Evolutionary conservation across 345 rosid genomes (phyloP).

Genomic region (Gossypium longicalyx): DNA sequence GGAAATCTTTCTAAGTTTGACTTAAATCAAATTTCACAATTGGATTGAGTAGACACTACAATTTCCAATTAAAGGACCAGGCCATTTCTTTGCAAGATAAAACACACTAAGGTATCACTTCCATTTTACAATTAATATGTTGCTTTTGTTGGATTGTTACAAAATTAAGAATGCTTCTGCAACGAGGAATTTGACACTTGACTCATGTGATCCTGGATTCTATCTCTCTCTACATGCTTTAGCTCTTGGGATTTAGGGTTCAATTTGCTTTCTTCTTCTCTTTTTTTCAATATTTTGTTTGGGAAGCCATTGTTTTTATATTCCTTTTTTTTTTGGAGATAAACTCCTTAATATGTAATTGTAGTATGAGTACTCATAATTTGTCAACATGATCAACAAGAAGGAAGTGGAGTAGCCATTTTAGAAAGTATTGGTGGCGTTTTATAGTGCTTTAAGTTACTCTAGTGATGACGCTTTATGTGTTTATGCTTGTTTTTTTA

Average conservation of each 20-base stretch:
- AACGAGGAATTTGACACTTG: too few relatives aligned
- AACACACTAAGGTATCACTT: too few relatives aligned
- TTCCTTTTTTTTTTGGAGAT: constrained; percentile 34
- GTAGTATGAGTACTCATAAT: too few relatives aligned
- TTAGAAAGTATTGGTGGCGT: constrained; percentile 62
- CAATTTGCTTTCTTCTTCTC: too few relatives aligned
- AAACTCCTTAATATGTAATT: constrained; percentile 49
- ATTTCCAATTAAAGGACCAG: too few relatives aligned
- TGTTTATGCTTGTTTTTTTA: background rate
- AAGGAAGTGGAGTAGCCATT: constrained; percentile 48
- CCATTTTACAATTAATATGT: background rate
- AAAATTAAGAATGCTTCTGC: background rate
- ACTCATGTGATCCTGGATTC: too few relatives aligned
- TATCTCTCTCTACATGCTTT: too few relatives aligned
- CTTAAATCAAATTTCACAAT: too few relatives aligned
- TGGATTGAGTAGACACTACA: too few relatives aligned
- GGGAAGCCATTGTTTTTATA: background rate
- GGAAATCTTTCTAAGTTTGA: background rate
- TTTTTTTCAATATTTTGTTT: background rate
- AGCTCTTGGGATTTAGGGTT: background rate
- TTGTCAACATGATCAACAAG: constrained; percentile 35
- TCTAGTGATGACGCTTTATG: background rate
- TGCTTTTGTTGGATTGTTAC: background rate
- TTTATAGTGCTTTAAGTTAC: background rate
- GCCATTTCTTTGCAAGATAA: too few relatives aligned